A percentile compares a stretch with the other conserved stretches of the same genome.
Conservation (phyloP, 768 basidiomycete genomes). For the Podaxis rugospora region DNA sequence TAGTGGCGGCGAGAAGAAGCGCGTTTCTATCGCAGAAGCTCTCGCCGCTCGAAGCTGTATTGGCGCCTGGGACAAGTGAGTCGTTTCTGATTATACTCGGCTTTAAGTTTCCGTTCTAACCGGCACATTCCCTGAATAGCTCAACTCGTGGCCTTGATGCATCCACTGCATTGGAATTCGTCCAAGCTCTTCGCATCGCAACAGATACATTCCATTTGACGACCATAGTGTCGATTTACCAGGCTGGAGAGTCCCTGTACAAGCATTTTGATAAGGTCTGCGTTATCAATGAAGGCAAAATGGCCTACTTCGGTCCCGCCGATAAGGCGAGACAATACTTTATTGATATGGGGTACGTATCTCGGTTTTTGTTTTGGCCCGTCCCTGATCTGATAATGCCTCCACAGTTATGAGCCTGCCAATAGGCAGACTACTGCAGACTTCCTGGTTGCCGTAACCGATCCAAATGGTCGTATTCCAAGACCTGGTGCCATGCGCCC, state of each 20-base stretch:
- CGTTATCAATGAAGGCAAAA: constrained; percentile 68
- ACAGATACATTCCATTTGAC: constrained; percentile 52
- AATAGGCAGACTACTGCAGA: constrained; percentile 64
- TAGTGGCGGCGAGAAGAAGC: constrained; percentile 75
- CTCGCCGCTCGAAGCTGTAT: constrained; percentile 55
- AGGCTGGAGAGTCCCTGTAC: constrained; percentile 70
- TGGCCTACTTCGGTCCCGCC: constrained; percentile 73
- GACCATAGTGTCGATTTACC: constrained; percentile 82
- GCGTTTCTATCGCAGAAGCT: constrained; percentile 71
- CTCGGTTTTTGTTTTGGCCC: background rate
- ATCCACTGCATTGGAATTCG: constrained; percentile 71
- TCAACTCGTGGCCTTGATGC: constrained; percentile 64
- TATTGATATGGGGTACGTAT: constrained; percentile 44
- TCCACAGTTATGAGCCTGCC: constrained; percentile 46
- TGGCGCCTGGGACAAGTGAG: constrained; percentile 65
- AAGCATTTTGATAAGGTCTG: constrained; percentile 76
- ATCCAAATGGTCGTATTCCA: constrained; percentile 51
- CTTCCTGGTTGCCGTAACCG: constrained; percentile 59
- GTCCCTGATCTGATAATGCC: background rate
- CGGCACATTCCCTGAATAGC: constrained; percentile 27
- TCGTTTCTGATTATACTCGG: background rate
- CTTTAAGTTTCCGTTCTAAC: background rate
- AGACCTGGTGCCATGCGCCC: constrained; percentile 36
- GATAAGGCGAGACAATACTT: constrained; percentile 67
- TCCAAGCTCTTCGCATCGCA: constrained; percentile 56